phyloP scores from a whole-genome alignment of 75 land plant species.

The Larix kaempferi region DNA sequence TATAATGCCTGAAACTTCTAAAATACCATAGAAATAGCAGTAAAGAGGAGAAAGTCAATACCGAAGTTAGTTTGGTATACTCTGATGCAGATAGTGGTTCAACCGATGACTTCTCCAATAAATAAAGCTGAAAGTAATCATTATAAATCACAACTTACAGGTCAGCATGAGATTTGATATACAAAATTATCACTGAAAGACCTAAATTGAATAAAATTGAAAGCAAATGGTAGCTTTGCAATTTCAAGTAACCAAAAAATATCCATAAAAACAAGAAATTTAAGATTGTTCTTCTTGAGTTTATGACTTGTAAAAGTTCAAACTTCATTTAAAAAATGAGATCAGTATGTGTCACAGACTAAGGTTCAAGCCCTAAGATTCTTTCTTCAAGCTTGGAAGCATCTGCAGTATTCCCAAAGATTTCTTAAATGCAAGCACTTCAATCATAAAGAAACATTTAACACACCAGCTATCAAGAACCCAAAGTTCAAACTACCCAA shows the following conservation, averaged over 20 bases:
- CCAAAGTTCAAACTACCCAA: not conserved
- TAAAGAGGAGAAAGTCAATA: constrained; percentile 26
- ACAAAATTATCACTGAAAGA: not conserved
- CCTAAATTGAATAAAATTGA: not conserved
- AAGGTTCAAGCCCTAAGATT: not conserved
- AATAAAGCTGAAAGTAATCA: constrained; percentile 57
- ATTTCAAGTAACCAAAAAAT: not conserved
- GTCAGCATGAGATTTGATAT: not conserved
- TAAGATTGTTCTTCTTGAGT: not conserved
- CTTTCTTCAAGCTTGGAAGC: not conserved
- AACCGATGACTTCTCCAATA: constrained; percentile 76
- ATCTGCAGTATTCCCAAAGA: not conserved
- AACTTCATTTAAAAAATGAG: not conserved
- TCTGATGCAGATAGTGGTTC: constrained; percentile 83
- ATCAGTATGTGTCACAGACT: not conserved
- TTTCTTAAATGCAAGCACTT: not conserved
- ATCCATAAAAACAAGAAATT: too few species aligned
- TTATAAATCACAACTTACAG: not conserved
- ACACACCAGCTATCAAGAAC: not conserved
- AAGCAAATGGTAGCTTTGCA: not conserved
- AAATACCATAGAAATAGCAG: not conserved
- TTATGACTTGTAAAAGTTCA: not conserved
- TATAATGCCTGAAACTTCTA: not conserved
- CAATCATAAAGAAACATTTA: not conserved
- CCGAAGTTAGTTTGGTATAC: constrained; percentile 90